Percentiles rank a stretch among this genome's conserved stretches.
phyloP scores from a whole-genome alignment of 2,329 filamentous ascomycete genomes.

The Fusarium setosum region DNA sequence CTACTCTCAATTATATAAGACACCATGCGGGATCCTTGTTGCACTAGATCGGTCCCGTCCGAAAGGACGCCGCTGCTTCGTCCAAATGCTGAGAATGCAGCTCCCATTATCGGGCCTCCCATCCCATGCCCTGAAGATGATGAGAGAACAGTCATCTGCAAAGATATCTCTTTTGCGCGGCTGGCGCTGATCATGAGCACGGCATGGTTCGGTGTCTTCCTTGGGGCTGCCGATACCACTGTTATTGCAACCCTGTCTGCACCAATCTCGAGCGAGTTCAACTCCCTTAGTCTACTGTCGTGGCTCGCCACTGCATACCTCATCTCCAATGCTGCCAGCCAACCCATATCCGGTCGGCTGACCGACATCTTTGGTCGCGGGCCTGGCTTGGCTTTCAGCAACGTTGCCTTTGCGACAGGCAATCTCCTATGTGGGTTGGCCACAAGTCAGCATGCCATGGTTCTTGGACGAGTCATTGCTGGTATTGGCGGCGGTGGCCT shows the following conservation, averaged over 20 bases:
- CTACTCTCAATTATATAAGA: too few species aligned
- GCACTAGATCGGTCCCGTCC: too few species aligned
- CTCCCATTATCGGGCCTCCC: too few species aligned
- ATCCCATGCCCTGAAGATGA: too few species aligned
- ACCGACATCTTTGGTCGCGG: slow-evolving; percentile 85
- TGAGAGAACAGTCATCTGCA: too few species aligned
- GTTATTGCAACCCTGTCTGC: slow-evolving; percentile 83
- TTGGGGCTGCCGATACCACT: slow-evolving; percentile 73
- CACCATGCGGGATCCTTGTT: too few species aligned
- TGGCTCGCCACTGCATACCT: slow-evolving; percentile 86
- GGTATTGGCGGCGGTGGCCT: slow-evolving; percentile 81
- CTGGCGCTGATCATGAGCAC: too few species aligned
- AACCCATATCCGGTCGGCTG: slow-evolving; percentile 77
- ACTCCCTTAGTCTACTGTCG: slow-evolving; percentile 79
- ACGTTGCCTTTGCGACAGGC: slow-evolving; percentile 77
- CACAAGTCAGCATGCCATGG: slow-evolving; percentile 70
- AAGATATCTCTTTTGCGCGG: too few species aligned
- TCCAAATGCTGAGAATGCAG: too few species aligned
- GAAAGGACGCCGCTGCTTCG: too few species aligned
- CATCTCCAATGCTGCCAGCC: slow-evolving; percentile 76
- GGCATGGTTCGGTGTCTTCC: slow-evolving; percentile 56
- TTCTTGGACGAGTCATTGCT: slow-evolving; percentile 77
- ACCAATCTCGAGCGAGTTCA: slow-evolving; percentile 82
- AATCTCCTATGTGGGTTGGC: slow-evolving; percentile 83
- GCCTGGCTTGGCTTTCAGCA: slow-evolving; percentile 77